phyloP scores from a whole-genome alignment of 257 asterid species.

The Eucommia ulmoides region DNA sequence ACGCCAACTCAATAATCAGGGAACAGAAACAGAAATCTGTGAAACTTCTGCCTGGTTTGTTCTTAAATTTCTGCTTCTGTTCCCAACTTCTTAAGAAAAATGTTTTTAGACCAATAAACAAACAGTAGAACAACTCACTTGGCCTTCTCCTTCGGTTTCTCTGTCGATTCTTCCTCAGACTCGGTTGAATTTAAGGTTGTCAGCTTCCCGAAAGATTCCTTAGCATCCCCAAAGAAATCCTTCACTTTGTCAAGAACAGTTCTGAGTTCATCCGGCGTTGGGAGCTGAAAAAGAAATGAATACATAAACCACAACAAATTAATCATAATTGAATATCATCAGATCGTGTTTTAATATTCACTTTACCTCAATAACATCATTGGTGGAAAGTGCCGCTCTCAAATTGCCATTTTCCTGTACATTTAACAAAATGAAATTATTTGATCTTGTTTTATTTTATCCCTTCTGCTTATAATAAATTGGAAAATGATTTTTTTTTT shows the following conservation, averaged over 20 bases:
- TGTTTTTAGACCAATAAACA: too few relatives aligned
- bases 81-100: too few relatives aligned
- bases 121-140: too few relatives aligned
- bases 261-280: slow-evolving; percentile 62
- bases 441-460: too few relatives aligned
- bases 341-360: background rate
- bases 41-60: too few relatives aligned
- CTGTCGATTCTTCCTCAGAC: slow-evolving; percentile 31
- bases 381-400: slow-evolving; percentile 64
- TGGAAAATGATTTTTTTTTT: too few relatives aligned
- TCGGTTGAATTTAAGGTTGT: slow-evolving; percentile 39
- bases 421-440: background rate
- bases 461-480: too few relatives aligned
- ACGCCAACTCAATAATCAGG: too few relatives aligned
- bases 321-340: background rate
- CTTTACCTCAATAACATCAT: slow-evolving; percentile 74
- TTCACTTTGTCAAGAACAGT: slow-evolving; percentile 84
- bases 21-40: too few relatives aligned
- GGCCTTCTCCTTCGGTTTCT: slow-evolving; percentile 27
- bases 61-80: too few relatives aligned
- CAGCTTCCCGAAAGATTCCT: slow-evolving; percentile 89
- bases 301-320: background rate
- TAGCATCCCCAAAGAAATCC: slow-evolving; percentile 84
- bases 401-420: slow-evolving; percentile 73
- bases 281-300: slow-evolving; percentile 41